Evolutionary conservation across 768 basidiomycete genomes (phyloP).

Genomic region (Phanerochaete sordida): DNA sequence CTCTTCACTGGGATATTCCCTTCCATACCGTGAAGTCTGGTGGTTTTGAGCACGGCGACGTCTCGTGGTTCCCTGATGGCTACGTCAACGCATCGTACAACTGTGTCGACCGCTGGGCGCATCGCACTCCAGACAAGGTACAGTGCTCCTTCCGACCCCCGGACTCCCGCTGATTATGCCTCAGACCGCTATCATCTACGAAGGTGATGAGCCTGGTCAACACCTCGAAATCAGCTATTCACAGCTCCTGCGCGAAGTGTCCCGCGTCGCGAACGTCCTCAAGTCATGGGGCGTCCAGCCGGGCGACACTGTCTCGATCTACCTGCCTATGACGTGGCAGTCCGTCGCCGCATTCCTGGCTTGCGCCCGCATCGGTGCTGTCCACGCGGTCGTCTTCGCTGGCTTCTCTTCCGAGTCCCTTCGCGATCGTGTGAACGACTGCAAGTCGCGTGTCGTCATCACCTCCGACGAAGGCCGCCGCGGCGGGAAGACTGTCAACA

Average conservation of each 20-base stretch:
- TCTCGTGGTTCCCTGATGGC: slow-evolving; percentile 96
- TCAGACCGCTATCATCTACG: slow-evolving; percentile 94
- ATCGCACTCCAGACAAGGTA: slow-evolving; percentile 78
- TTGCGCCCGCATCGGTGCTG: slow-evolving; percentile 92
- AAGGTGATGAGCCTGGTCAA: slow-evolving; percentile 89
- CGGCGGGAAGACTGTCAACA: slow-evolving; percentile 92
- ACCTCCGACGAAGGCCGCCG: slow-evolving; percentile 92
- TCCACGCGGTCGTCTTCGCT: slow-evolving; percentile 96
- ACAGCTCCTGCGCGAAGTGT: slow-evolving; percentile 90
- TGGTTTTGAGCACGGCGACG: slow-evolving; percentile 78
- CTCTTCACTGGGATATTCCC: slow-evolving; percentile 81
- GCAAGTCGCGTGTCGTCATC: slow-evolving; percentile 81
- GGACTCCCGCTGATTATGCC: slow-evolving; percentile 1
- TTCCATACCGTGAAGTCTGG: slow-evolving; percentile 86
- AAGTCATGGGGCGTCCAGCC: slow-evolving; percentile 87
- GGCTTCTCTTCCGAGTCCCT: slow-evolving; percentile 94
- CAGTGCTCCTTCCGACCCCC: background rate
- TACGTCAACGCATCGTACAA: slow-evolving; percentile 92
- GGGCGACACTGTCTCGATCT: slow-evolving; percentile 88
- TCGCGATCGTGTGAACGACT: slow-evolving; percentile 87
- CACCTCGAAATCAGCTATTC: slow-evolving; percentile 73
- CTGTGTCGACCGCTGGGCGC: slow-evolving; percentile 95
- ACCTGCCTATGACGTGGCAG: slow-evolving; percentile 96
- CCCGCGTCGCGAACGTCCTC: slow-evolving; percentile 85
- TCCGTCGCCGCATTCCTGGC: slow-evolving; percentile 95